These are phyloP conservation scores for Marchantia paleacea DNA, from an alignment of 225 moss, liverwort and hornwort species.

Conservation along the genomic window DNA sequence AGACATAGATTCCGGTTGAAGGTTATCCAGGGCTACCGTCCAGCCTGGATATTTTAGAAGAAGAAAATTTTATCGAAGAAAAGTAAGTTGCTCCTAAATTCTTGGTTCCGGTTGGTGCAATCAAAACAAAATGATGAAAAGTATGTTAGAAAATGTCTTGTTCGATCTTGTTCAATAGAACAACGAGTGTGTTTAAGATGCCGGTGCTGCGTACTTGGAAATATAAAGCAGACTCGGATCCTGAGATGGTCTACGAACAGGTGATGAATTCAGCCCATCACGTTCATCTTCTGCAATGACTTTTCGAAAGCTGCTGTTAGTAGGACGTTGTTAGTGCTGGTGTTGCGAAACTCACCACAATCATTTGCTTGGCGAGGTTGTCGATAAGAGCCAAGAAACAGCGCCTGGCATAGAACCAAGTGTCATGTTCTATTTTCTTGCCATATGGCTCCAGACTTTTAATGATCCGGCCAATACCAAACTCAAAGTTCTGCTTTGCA, in stretches of 20 bases:
- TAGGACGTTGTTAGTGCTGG: background rate
- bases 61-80: too few species aligned
- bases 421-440: conserved; percentile 73
- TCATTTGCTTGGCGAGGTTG: conserved; percentile 79
- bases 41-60: too few species aligned
- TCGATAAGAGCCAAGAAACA: conserved; percentile 76
- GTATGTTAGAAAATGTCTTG: background rate
- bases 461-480: conserved; percentile 73
- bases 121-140: too few species aligned
- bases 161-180: background rate
- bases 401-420: conserved; percentile 83
- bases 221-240: background rate
- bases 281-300: background rate
- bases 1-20: background rate
- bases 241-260: background rate
- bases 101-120: too few species aligned
- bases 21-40: background rate
- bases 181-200: background rate
- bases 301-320: background rate
- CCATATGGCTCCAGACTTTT: conserved; percentile 76
- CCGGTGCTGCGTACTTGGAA: background rate
- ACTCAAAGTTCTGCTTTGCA: conserved; percentile 90
- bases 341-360: conserved; percentile 48
- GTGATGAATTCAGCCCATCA: background rate
- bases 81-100: too few species aligned